These are phyloP conservation scores for Rhytidiadelphus loreus DNA, from an alignment of 225 moss, liverwort and hornwort genomes.

Conservation along the genomic window DNA sequence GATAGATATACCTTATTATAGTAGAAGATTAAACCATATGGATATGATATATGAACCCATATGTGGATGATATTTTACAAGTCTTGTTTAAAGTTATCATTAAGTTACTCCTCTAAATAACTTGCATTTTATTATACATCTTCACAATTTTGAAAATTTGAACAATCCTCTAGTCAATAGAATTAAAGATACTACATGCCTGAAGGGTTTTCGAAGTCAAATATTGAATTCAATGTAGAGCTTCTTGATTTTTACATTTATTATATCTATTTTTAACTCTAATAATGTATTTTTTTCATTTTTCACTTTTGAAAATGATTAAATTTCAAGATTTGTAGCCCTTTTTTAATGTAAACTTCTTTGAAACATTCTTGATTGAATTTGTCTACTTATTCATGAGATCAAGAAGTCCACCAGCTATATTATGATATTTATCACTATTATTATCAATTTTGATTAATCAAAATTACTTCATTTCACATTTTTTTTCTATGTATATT, in stretches of 20 bases:
- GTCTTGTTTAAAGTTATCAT: not conserved
- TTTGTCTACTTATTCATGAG: not conserved
- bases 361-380: not conserved
- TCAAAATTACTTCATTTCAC: not conserved
- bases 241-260: not conserved
- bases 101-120: no score
- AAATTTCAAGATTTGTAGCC: not conserved
- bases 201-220: not conserved
- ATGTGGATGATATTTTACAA: not conserved
- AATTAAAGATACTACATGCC: not conserved
- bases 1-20: not conserved
- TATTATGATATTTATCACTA: not conserved
- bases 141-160: not conserved
- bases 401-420: not conserved
- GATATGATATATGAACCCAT: not conserved
- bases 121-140: not conserved
- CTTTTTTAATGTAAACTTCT: not conserved
- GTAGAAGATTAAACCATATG: not conserved
- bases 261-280: rapidly evolving
- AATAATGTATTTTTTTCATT: not conserved
- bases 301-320: not conserved
- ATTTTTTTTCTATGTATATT: not conserved
- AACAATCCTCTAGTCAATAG: not conserved
- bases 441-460: not conserved
- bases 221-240: not conserved